Evolutionary conservation across 176 grass and related monocot genomes (phyloP), one percentile per base, ranked within the genome.

Genomic region (Cenchrus americanus): DNA sequence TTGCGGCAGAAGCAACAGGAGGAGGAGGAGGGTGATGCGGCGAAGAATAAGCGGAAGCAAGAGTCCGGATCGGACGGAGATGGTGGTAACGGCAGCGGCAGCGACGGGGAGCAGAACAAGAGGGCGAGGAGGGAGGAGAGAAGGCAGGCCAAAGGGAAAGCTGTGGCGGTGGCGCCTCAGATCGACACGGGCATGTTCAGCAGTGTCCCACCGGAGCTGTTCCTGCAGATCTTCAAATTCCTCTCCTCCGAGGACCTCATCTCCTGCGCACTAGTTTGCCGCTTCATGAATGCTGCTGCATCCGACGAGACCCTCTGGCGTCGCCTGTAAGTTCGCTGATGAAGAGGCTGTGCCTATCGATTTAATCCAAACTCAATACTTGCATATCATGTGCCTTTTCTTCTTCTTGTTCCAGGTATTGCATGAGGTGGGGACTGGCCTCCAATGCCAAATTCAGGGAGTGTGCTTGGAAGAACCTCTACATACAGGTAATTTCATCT

Each of bases 271-370:
- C 83, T 92, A 0, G 89, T 91, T 24, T 99, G 93, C 81, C 92
- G 84, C 47, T 99, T 96, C 66, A 92, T 99, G 93, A 94, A 84
- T 52, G 81, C 86, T 11, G 83, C 86, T 0, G 93, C 97, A 5
- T 96, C 91, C 8, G 97, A 96, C 7, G 97, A 99, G 70, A 96
- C 88, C n/a, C 93, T 99, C 44, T 96, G 97, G 97, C 97, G 93
- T 12, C 89, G 93, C 86, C 62, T 99, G 97, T 99, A 87, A 90
- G 81, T 9, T 74, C 0, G 2, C 27, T 75, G 54, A 44, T 37
- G 34, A 73, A 51, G 22, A 75, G 22, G 43, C 53, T 50, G 5
- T 0, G 0, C 43, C 43, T 49, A 41, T 40, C 21, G 3, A 32
- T 85, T 54, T 0, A 1, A 2, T 73, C 14, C 55, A 65, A 59